phyloP scores from a whole-genome alignment of 2,329 filamentous ascomycete genomes.

The Verticillium alfalfae region DNA sequence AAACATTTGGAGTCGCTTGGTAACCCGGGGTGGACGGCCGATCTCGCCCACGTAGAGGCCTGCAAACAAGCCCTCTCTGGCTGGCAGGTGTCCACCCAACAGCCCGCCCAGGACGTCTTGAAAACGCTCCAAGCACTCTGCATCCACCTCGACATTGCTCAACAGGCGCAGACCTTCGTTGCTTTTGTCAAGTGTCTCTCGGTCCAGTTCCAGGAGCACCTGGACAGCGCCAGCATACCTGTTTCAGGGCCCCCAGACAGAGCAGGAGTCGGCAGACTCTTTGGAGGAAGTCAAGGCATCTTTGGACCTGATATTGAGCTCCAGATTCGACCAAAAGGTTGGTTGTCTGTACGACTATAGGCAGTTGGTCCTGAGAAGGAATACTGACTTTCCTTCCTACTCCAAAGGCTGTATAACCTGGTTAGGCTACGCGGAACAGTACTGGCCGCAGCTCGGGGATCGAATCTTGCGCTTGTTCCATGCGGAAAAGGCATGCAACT shows the following conservation, averaged over 20 bases:
- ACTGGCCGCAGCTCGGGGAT: slow-evolving; percentile 20
- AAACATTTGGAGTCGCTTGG: background rate
- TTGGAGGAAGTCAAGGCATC: background rate
- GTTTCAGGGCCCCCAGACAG: background rate
- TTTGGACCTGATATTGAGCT: background rate
- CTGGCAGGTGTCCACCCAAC: background rate
- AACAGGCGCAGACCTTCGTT: background rate
- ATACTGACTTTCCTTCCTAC: slow-evolving; percentile 1
- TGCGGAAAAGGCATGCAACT: slow-evolving; percentile 17
- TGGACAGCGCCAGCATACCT: background rate
- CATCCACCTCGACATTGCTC: background rate
- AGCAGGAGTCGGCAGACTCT: background rate
- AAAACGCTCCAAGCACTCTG: background rate
- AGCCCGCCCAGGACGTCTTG: background rate
- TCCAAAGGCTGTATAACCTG: slow-evolving; percentile 8
- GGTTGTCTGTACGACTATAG: background rate
- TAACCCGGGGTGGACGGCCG: background rate
- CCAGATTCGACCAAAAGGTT: background rate
- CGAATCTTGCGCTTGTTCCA: slow-evolving; percentile 22
- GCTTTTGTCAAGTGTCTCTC: background rate
- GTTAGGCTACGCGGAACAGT: slow-evolving; percentile 16
- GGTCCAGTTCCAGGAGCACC: background rate
- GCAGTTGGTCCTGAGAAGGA: background rate
- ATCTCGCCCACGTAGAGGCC: background rate
- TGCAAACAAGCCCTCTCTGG: background rate